These are phyloP conservation scores for Phytophthora nicotianae DNA, from an alignment of 352 stramenopile species.

Conservation along the genomic window DNA sequence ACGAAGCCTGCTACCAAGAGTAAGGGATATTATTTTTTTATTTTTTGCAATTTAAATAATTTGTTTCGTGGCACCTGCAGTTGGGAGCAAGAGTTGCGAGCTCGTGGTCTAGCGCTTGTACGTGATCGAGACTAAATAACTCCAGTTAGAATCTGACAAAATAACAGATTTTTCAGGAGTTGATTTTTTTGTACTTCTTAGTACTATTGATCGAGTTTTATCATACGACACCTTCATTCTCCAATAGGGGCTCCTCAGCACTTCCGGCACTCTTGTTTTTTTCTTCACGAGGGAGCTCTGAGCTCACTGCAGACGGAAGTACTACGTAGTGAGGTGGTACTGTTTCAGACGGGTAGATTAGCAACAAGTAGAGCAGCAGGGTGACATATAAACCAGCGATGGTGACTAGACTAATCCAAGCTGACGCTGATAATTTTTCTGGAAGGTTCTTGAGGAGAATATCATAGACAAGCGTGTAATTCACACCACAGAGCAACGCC, in stretches of 20 bases:
- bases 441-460: slow-evolving; percentile 49
- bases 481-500: slow-evolving; percentile 59
- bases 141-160: too few relatives aligned
- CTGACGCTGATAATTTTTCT: slow-evolving; percentile 31
- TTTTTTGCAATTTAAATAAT: neutral
- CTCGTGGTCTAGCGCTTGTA: slow-evolving; percentile 66
- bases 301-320: neutral
- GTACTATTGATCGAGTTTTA: neutral
- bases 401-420: slow-evolving; percentile 17
- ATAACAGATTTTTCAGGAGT: too few relatives aligned
- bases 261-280: slow-evolving; percentile 8
- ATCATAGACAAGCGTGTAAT: slow-evolving; percentile 66
- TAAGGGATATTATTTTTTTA: slow-evolving; percentile 16
- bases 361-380: slow-evolving; percentile 61
- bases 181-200: too few relatives aligned
- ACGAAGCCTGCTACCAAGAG: slow-evolving; percentile 77
- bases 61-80: slow-evolving; percentile 25
- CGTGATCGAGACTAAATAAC: slow-evolving; percentile 74
- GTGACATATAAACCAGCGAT: slow-evolving; percentile 39
- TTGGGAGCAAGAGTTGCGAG: slow-evolving; percentile 74
- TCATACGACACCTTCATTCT: slow-evolving; percentile 18
- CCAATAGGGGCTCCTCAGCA: slow-evolving; percentile 22
- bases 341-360: slow-evolving; percentile 51
- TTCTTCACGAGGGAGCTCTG: neutral
- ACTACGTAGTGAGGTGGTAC: slow-evolving; percentile 3